These are phyloP conservation scores for Metschnikowia proteae DNA, from an alignment of 805 yeast genomes.

Conservation along the genomic window DNA sequence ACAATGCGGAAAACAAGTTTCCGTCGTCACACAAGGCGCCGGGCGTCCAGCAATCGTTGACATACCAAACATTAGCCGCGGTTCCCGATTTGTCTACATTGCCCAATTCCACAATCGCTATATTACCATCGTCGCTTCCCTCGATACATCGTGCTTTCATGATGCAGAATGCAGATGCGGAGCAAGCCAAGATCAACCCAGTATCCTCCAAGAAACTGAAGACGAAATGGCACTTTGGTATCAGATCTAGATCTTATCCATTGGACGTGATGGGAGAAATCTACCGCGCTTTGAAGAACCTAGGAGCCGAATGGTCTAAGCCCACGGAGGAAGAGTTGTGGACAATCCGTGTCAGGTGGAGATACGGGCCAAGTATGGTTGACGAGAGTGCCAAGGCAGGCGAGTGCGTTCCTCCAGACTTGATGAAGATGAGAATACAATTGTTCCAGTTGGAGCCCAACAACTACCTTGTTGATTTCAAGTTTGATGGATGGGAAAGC, in stretches of 20 bases:
- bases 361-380: conserved; percentile 41
- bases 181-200: conserved; percentile 41
- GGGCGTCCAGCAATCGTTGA: conserved; percentile 43
- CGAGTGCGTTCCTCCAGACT: conserved; percentile 53
- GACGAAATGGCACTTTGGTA: conserved; percentile 98
- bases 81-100: conserved; percentile 47
- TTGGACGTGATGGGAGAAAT: conserved; percentile 98
- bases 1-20: conserved; percentile 10
- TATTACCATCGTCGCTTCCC: conserved; percentile 89
- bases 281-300: conserved; percentile 84
- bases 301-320: conserved; percentile 97
- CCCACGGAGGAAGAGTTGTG: conserved; percentile 93
- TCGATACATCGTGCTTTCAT: conserved; percentile 91
- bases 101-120: conserved; percentile 82
- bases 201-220: conserved; percentile 77
- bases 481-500: conserved; percentile 95
- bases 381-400: conserved; percentile 20
- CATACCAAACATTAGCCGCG: conserved; percentile 46
- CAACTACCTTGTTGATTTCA: conserved; percentile 93
- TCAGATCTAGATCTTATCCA: conserved; percentile 92
- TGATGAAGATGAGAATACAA: conserved; percentile 96
- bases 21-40: conserved; percentile 33
- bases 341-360: conserved; percentile 96
- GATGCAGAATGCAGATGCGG: conserved; percentile 47
- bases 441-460: conserved; percentile 93